These are phyloP conservation scores for Iodosphaeria phyllophila DNA, from an alignment of 2,329 filamentous ascomycete species.

Conservation along the genomic window DNA sequence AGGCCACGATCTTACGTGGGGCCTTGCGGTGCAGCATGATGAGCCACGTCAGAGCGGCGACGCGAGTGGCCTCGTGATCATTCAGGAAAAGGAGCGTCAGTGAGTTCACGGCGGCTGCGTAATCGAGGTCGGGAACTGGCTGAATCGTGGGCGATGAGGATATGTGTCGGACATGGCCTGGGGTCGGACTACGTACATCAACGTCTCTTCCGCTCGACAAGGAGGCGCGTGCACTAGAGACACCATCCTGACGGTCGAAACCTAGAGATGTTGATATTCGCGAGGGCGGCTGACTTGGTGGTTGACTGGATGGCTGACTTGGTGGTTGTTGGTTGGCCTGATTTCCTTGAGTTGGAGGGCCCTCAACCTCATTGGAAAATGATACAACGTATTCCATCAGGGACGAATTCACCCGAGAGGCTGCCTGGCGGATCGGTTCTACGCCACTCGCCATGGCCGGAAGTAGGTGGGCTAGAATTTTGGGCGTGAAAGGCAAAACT, in stretches of 20 bases:
- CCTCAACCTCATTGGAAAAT: constrained; percentile 51
- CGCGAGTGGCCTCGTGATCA: constrained; percentile 87
- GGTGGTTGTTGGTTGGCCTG: too few relatives aligned
- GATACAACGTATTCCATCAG: constrained; percentile 91
- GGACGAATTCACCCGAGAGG: constrained; percentile 73
- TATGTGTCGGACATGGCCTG: constrained; percentile 27
- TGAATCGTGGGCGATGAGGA: constrained; percentile 17
- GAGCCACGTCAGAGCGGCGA: constrained; percentile 86
- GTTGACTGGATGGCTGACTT: constrained; percentile 5
- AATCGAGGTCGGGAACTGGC: constrained; percentile 63
- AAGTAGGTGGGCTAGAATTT: constrained; percentile 76
- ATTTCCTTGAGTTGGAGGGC: too few relatives aligned
- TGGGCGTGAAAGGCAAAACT: constrained; percentile 84
- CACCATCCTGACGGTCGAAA: constrained; percentile 25
- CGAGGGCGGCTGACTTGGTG: constrained; percentile 18
- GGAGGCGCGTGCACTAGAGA: constrained; percentile 30
- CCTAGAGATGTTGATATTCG: constrained; percentile 20
- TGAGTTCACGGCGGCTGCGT: constrained; percentile 83
- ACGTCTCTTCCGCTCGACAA: constrained; percentile 33
- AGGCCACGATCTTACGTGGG: constrained; percentile 78
- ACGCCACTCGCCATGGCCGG: constrained; percentile 87
- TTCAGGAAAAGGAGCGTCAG: constrained; percentile 88
- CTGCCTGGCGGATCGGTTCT: constrained; percentile 74
- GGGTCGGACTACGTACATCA: constrained; percentile 31
- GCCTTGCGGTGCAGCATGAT: constrained; percentile 97